Conservation (phyloP, 257 asterid genomes). For the Salvia splendens region DNA sequence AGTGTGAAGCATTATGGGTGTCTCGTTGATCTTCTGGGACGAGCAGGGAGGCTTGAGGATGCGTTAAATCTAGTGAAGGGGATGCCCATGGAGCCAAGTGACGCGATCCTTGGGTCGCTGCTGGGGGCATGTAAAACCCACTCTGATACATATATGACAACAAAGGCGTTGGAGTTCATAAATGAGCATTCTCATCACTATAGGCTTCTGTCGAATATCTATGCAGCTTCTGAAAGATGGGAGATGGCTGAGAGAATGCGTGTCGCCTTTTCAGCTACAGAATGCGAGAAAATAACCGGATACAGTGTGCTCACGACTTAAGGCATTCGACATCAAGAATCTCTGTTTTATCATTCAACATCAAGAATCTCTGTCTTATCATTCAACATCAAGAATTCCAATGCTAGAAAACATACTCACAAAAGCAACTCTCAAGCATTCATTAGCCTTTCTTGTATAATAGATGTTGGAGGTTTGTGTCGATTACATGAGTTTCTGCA, state of each 20-base stretch:
- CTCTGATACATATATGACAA: constrained; percentile 48
- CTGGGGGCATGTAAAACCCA: constrained; percentile 75
- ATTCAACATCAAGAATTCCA: constrained; percentile 9
- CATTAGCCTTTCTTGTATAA: constrained; percentile 19
- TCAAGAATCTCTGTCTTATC: constrained; percentile 24
- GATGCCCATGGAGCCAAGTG: constrained; percentile 69
- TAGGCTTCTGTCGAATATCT: constrained; percentile 62
- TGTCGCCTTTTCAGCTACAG: constrained; percentile 42
- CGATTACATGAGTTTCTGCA: not conserved
- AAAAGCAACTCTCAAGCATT: constrained; percentile 3
- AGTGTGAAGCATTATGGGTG: constrained; percentile 76
- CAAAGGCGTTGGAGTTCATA: constrained; percentile 44
- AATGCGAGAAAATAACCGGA: constrained; percentile 59
- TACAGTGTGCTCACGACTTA: constrained; percentile 49
- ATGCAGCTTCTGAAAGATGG: constrained; percentile 80
- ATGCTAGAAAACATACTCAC: constrained; percentile 25
- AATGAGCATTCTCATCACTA: constrained; percentile 37
- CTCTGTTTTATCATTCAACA: constrained; percentile 25
- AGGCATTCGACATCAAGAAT: constrained; percentile 5
- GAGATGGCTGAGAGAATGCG: constrained; percentile 67
- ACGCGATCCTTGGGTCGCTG: constrained; percentile 62
- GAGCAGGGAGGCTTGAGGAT: constrained; percentile 67
- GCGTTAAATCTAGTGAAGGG: constrained; percentile 55
- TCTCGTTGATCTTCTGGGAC: constrained; percentile 74
- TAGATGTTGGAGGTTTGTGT: not conserved